These are phyloP conservation scores for Clitopilus passeckerianus DNA, from an alignment of 768 basidiomycete species.

Conservation along the genomic window DNA sequence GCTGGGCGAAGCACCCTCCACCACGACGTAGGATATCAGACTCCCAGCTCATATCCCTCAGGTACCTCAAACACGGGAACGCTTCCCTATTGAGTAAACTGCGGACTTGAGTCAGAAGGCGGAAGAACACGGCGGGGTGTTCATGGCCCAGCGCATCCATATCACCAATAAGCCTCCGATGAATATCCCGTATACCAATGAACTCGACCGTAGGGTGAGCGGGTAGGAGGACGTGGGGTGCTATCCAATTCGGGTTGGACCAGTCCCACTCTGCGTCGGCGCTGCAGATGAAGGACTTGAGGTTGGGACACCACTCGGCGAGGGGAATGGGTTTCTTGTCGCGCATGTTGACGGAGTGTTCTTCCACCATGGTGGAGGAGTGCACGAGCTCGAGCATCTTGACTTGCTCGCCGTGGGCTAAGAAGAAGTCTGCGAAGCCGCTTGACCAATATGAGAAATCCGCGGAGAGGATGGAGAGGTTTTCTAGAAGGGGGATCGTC, in stretches of 20 bases:
- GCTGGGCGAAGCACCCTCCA: background rate
- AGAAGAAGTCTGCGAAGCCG: conserved; percentile 65
- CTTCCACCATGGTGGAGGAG: conserved; percentile 59
- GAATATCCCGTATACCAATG: conserved; percentile 71
- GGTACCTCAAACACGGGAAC: conserved; percentile 55
- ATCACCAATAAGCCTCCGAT: conserved; percentile 52
- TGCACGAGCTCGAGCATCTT: conserved; percentile 70
- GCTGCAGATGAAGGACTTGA: conserved; percentile 65
- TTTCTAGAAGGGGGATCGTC: conserved; percentile 58
- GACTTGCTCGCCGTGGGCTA: conserved; percentile 57
- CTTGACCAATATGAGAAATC: conserved; percentile 67
- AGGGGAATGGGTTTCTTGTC: conserved; percentile 35
- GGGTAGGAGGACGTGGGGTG: conserved; percentile 68
- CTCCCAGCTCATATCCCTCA: conserved; percentile 61
- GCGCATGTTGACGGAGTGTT: conserved; percentile 37
- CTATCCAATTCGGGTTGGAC: conserved; percentile 77
- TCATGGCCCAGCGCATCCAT: conserved; percentile 20
- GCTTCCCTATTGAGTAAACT: conserved; percentile 52
- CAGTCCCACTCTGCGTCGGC: conserved; percentile 83
- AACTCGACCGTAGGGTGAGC: conserved; percentile 56
- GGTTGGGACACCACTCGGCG: conserved; percentile 66
- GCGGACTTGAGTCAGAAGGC: conserved; percentile 59
- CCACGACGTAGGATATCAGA: conserved; percentile 50
- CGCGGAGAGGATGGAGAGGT: conserved; percentile 63
- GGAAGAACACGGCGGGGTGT: conserved; percentile 53